Base-by-base conservation (phyloP, 441 rosid genomes). In the Croton laevigatus region DNA sequence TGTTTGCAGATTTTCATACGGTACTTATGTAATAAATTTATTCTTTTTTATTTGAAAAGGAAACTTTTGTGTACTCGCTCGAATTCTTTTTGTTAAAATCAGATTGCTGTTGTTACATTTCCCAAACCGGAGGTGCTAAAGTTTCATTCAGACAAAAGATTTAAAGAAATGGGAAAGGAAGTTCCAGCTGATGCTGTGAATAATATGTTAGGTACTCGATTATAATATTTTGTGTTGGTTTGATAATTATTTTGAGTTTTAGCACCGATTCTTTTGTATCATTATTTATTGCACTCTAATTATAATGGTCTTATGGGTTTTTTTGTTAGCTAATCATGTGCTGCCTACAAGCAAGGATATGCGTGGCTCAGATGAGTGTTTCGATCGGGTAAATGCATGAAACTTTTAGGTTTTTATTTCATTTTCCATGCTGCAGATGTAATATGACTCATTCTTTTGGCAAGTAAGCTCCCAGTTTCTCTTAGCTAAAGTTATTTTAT, bases 151-250 rank as follows among this genome's bases (percentile, higher is more conserved):
- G 61, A 70, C 48, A 74, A 73, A 78, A 69, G 82, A 75, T 78
- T 59, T 66, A 54, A 62, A 71, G 80, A 73, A 72, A 80, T 73
- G 77, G 78, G 80, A 20, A 80, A 67, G 80, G 77, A 76, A 69
- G 81, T 78, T 32, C 79, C 81, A 57, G 68, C 73, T 8, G 81
- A 73, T n/a, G 75, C 71, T n/a, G 38, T 73, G 22, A 71, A 78
- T 62, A 63, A 73, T 23, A 78, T 73, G 77, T 42, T 76, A 74
- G 84, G 84, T 80, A 71, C 59, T 20, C 6, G 23, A 12, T 20
- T 22, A 17, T 19, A 52, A 14, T 27, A 0, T 19, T 16, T 8
- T 54, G 36, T 0, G 13, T 36, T 3, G 10, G 59, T 54, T 20
- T 4, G 40, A 34, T 38, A 3, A 5, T 19, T 34, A 66, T 11